phyloP scores from a whole-genome alignment of 345 rosid genomes.

The Noccaea bulbosa region DNA sequence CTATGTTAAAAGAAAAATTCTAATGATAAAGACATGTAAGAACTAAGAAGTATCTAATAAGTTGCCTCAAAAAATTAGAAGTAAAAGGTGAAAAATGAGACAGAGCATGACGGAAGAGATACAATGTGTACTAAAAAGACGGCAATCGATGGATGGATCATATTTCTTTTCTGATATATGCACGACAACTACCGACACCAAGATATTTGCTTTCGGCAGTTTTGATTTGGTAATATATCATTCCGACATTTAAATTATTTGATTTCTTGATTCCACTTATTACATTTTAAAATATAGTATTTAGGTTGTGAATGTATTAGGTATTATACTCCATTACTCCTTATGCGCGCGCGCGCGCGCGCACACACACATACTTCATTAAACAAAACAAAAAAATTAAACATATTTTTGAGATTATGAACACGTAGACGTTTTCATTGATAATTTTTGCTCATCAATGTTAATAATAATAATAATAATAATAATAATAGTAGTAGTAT shows the following conservation, averaged over 20 bases:
- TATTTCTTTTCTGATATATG: conserved; percentile 9
- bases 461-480: neutral
- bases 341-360: neutral
- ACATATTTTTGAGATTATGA: neutral
- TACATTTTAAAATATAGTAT: neutral
- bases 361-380: too few species aligned
- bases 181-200: conserved; percentile 39
- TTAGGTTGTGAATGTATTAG: conserved; percentile 30
- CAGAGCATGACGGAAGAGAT: neutral
- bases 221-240: conserved; percentile 32
- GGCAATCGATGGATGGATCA: neutral
- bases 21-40: neutral
- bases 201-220: conserved; percentile 39
- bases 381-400: neutral
- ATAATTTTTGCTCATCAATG: neutral
- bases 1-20: neutral
- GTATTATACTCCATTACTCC: conserved; percentile 21
- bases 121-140: conserved; percentile 9
- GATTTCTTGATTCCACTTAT: conserved; percentile 5
- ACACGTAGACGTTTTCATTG: neutral
- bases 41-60: neutral
- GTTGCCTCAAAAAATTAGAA: neutral
- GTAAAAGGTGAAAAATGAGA: neutral
- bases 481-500: neutral
- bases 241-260: neutral